Evolutionary conservation across 164 flowering plant species (phyloP).

Genomic region (Magnolia sinica): DNA sequence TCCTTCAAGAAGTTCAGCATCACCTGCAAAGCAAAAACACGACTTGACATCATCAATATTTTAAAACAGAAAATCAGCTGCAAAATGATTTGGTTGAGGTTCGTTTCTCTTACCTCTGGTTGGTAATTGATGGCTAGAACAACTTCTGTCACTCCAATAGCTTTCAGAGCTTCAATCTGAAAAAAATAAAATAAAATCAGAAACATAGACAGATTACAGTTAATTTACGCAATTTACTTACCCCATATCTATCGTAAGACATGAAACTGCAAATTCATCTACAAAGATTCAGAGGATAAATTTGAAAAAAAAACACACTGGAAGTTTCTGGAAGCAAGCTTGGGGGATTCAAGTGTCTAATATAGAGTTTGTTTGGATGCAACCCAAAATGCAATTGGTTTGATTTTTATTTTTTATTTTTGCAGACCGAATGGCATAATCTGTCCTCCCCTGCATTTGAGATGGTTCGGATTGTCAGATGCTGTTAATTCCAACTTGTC

Average conservation of each 20-base stretch:
- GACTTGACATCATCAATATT: background rate
- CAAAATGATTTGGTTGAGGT: background rate
- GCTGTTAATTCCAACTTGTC: background rate
- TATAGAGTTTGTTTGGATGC: background rate
- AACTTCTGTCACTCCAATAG: conserved; percentile 90
- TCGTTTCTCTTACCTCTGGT: conserved; percentile 68
- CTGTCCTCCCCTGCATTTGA: background rate
- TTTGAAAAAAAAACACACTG: background rate
- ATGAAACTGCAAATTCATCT: background rate
- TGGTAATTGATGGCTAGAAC: conserved; percentile 96
- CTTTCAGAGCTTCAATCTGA: conserved; percentile 95
- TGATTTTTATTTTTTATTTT: no score
- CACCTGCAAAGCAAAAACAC: conserved; percentile 42
- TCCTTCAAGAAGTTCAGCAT: conserved; percentile 95
- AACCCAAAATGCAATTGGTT: background rate
- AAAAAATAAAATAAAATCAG: background rate
- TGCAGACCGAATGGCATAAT: background rate
- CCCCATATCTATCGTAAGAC: background rate
- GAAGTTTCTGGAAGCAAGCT: background rate
- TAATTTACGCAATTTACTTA: background rate
- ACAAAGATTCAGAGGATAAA: no score
- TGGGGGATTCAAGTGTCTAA: background rate
- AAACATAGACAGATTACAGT: background rate
- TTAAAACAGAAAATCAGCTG: background rate
- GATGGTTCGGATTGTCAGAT: background rate